Evolutionary conservation across 2,329 filamentous ascomycete species (phyloP).

Genomic region (Fusarium sp.): DNA sequence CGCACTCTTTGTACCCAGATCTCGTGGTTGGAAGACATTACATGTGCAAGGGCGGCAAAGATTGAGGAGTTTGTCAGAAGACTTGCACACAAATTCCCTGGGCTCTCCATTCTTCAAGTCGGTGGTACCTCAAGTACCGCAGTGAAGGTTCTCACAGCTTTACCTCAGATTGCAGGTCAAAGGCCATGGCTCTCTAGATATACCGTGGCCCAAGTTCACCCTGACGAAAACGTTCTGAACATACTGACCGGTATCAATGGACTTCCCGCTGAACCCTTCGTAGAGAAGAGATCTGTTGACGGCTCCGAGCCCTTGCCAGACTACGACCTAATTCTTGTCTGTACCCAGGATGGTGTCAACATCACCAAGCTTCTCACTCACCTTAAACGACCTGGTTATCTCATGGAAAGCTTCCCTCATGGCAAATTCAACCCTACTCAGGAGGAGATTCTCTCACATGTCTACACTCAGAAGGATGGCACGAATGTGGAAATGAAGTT

Average conservation of each 20-base stretch:
- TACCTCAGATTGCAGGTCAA: constrained; percentile 46
- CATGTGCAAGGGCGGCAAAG: constrained; percentile 42
- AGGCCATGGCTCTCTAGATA: constrained; percentile 56
- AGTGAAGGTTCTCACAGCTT: constrained; percentile 46
- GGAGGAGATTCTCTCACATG: constrained; percentile 10
- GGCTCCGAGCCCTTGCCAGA: constrained; percentile 44
- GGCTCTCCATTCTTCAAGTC: constrained; percentile 58
- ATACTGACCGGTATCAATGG: constrained; percentile 28
- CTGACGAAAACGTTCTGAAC: constrained; percentile 9
- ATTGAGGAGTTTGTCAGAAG: constrained; percentile 52
- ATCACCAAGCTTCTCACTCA: constrained; percentile 38
- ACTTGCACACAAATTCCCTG: constrained; percentile 59
- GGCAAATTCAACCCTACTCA: not conserved
- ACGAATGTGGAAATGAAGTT: constrained; percentile 14
- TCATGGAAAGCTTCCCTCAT: constrained; percentile 42
- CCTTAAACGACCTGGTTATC: constrained; percentile 50
- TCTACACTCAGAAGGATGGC: not conserved
- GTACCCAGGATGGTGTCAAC: constrained; percentile 32
- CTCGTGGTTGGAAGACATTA: constrained; percentile 61
- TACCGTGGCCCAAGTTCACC: constrained; percentile 47
- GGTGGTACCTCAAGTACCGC: constrained; percentile 50
- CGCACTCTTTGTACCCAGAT: constrained; percentile 66
- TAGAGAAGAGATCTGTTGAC: constrained; percentile 50
- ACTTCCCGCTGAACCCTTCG: constrained; percentile 39
- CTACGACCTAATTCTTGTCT: constrained; percentile 56